phyloP scores from a whole-genome alignment of 2,329 filamentous ascomycete genomes.

The Pseudohalonectria lignicola region DNA sequence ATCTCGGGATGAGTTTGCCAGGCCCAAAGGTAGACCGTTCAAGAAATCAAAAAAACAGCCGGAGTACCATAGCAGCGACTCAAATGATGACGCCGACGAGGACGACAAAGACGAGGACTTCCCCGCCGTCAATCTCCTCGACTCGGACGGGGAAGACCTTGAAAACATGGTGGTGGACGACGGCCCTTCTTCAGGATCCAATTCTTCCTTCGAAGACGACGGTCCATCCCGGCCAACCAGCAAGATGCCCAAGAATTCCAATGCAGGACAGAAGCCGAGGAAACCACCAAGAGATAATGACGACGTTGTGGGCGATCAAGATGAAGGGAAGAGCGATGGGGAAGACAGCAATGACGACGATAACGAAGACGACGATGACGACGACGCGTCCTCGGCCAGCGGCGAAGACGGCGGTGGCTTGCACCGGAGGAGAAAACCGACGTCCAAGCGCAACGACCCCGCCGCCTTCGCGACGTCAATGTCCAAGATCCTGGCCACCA shows the following conservation, averaged over 20 bases:
- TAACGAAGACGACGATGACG: conserved; percentile 22
- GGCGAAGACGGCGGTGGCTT: conserved; percentile 23
- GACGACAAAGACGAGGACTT: conserved; percentile 30
- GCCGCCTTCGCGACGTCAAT: conserved; percentile 85
- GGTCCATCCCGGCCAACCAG: conserved; percentile 11
- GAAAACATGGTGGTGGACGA: conserved; percentile 42
- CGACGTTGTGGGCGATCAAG: background rate
- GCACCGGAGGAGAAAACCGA: conserved; percentile 24
- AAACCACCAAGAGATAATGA: background rate
- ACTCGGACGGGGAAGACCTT: conserved; percentile 46
- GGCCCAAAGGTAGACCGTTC: conserved; percentile 25
- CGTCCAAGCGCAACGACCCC: conserved; percentile 85
- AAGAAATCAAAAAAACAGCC: conserved; percentile 40
- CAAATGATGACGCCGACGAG: conserved; percentile 14
- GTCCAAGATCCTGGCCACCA: conserved; percentile 83
- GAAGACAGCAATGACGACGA: conserved; percentile 16
- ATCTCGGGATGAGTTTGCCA: conserved; percentile 17
- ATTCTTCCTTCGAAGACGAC: conserved; percentile 23
- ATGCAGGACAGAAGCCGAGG: background rate
- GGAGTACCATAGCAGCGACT: conserved; percentile 43
- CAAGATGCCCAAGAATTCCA: conserved; percentile 1
- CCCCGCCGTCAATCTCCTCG: conserved; percentile 40
- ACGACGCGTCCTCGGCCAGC: conserved; percentile 11
- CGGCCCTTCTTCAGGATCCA: conserved; percentile 20
- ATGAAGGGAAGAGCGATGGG: background rate